phyloP scores from a whole-genome alignment of 2,329 filamentous ascomycete genomes.

The Colletotrichum spinosum region DNA sequence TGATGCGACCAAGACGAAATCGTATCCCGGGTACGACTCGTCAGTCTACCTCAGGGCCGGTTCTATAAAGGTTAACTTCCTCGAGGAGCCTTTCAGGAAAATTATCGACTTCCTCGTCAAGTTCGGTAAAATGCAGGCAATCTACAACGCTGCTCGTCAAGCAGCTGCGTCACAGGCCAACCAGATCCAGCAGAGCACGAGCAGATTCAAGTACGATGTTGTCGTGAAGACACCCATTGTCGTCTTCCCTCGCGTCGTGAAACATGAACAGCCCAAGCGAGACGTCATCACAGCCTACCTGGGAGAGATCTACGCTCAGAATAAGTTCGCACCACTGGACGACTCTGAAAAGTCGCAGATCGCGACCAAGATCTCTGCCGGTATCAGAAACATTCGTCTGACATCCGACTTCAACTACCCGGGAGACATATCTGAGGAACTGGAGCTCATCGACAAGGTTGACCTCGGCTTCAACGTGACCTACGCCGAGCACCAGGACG shows the following conservation, averaged over 20 bases:
- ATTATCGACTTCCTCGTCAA: constrained; percentile 98
- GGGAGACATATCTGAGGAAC: constrained; percentile 78
- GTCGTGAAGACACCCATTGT: constrained; percentile 95
- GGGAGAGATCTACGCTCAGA: constrained; percentile 97
- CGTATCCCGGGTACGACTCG: constrained; percentile 94
- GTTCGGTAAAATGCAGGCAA: constrained; percentile 99
- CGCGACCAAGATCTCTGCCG: constrained; percentile 90
- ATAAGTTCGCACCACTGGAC: constrained; percentile 87
- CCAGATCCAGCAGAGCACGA: constrained; percentile 90
- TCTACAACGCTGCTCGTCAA: constrained; percentile 96
- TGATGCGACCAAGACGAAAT: constrained; percentile 74
- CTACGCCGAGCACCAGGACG: constrained; percentile 86
- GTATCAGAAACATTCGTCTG: constrained; percentile 90
- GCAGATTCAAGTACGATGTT: constrained; percentile 93
- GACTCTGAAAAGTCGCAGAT: constrained; percentile 79
- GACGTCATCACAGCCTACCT: constrained; percentile 93
- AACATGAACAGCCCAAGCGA: constrained; percentile 75
- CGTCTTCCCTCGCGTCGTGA: constrained; percentile 86
- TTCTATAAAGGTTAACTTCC: constrained; percentile 95
- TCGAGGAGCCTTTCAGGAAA: constrained; percentile 97
- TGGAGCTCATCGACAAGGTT: constrained; percentile 97
- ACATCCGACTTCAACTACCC: constrained; percentile 91
- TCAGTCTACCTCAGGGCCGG: constrained; percentile 91
- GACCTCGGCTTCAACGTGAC: constrained; percentile 94
- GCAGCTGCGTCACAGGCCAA: constrained; percentile 94